Evolutionary conservation across 768 basidiomycete genomes (phyloP), one percentile per base, ranked within the genome.

Genomic region (Tulasnella sp.): DNA sequence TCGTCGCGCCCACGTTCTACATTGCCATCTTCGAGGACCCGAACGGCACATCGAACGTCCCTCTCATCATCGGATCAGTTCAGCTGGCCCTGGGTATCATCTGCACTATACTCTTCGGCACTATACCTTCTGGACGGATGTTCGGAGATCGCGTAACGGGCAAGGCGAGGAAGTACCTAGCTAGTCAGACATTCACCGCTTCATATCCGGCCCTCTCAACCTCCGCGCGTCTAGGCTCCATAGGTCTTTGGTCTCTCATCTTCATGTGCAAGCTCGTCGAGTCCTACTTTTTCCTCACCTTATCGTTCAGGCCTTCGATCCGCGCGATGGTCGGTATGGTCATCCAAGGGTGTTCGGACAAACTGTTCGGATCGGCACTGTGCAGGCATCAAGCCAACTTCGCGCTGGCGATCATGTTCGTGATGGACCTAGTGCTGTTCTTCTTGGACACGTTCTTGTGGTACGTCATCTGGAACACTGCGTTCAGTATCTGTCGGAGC

Each of bases 381-480:
- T 99, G 94, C 73, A 74, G 76, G 48, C 92, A 97, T 69, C 94
- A 99, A 64, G 88, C 93, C 2, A 89, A 87, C 2, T 96, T 98
- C 72, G 86, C 94, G 9, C 73, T 99, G 68, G 82, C 94, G 57
- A 87, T 97, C 76, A 99, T 97, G 94, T 97, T 92, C 70, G 75
- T 96, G 75, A 97, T 97, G 94, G 94, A 98, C 68, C 74, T 99
- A 49, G 83, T 86, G 50, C 80, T 99, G 45, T 99, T 90, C 80
- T 99, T 98, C 81, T 77, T 99, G 71, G 94, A 99, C 74, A 99
- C 94, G 7, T 99, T 96, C 85, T 74, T 99, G 29, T 99, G 94
- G 94, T 98, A 93, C 69, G 92, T 97, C 73, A 96, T 97, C 69
- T 97, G 93, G 93, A 96, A 97, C 71, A 93, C 91, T 8, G 87